phyloP scores from a whole-genome alignment of 2,329 filamentous ascomycete genomes.

The Colletotrichum salicis region DNA sequence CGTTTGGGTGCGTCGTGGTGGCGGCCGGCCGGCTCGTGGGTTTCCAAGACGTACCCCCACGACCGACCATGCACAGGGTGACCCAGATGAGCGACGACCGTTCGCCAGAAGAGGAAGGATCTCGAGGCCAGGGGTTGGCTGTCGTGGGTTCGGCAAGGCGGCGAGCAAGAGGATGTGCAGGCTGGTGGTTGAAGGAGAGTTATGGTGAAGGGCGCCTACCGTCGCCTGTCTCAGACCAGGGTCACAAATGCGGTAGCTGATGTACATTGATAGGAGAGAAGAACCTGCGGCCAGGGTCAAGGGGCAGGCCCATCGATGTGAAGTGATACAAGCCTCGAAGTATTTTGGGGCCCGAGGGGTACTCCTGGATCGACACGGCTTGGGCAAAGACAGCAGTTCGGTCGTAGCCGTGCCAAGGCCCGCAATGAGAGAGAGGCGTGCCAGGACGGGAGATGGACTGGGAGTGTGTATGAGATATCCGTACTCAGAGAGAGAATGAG shows the following conservation, averaged over 20 bases:
- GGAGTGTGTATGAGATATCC: not conserved
- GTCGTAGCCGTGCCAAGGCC: conserved; percentile 27
- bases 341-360: conserved; percentile 23
- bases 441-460: conserved; percentile 5
- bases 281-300: conserved; percentile 22
- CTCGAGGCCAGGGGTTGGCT: conserved; percentile 11
- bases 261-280: conserved; percentile 15
- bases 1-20: conserved; percentile 19
- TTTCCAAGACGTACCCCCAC: conserved; percentile 21
- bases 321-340: conserved; percentile 26
- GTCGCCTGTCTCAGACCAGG: conserved; percentile 22
- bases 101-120: conserved; percentile 29
- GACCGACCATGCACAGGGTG: conserved; percentile 6
- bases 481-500: not conserved
- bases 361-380: conserved; percentile 12
- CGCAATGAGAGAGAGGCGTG: not conserved
- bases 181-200: conserved; percentile 40
- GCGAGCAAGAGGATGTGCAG: conserved; percentile 45
- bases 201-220: conserved; percentile 19
- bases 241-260: conserved; percentile 12
- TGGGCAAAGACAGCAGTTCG: conserved; percentile 21
- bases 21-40: not conserved
- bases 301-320: conserved; percentile 18
- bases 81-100: conserved; percentile 31
- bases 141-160: conserved; percentile 23